Evolutionary conservation across 2,329 filamentous ascomycete genomes (phyloP).

Genomic region (Penicillium capsulatum): DNA sequence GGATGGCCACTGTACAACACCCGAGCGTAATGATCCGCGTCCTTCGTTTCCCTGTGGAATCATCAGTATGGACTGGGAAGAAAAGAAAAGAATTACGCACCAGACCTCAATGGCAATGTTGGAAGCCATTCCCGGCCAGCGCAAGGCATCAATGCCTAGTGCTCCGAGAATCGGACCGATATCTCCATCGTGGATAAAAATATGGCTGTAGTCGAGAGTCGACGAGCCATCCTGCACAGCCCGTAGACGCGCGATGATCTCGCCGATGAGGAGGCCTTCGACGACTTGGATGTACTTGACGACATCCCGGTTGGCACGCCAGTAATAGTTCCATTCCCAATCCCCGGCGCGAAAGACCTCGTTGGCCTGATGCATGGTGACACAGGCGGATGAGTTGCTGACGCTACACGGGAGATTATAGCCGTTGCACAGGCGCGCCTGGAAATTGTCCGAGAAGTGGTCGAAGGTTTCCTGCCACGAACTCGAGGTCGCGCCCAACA

Average conservation of each 20-base stretch:
- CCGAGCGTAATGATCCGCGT: slow-evolving; percentile 19
- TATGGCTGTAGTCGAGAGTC: slow-evolving; percentile 31
- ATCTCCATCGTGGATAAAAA: slow-evolving; percentile 40
- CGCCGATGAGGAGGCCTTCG: slow-evolving; percentile 38
- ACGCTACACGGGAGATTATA: slow-evolving; percentile 35
- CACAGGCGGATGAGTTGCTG: slow-evolving; percentile 27
- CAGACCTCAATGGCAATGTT: slow-evolving; percentile 41
- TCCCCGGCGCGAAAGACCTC: slow-evolving; percentile 41
- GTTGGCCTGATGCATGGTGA: slow-evolving; percentile 30
- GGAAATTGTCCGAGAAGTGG: slow-evolving; percentile 42
- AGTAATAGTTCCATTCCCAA: slow-evolving; percentile 44
- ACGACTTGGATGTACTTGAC: slow-evolving; percentile 37
- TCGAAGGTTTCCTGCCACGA: slow-evolving; percentile 37
- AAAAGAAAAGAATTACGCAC: slow-evolving; percentile 16
- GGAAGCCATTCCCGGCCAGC: slow-evolving; percentile 41
- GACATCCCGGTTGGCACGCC: slow-evolving; percentile 33
- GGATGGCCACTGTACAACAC: slow-evolving; percentile 32
- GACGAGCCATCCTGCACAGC: slow-evolving; percentile 24
- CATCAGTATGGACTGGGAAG: background rate
- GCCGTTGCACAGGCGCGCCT: slow-evolving; percentile 40
- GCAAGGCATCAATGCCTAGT: slow-evolving; percentile 33
- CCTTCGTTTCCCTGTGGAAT: slow-evolving; percentile 2
- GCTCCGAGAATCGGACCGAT: slow-evolving; percentile 36
- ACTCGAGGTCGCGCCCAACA: slow-evolving; percentile 29
- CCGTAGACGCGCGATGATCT: slow-evolving; percentile 32